Conservation (phyloP, 129 eudicot species). For the Flaveria brownii region DNA sequence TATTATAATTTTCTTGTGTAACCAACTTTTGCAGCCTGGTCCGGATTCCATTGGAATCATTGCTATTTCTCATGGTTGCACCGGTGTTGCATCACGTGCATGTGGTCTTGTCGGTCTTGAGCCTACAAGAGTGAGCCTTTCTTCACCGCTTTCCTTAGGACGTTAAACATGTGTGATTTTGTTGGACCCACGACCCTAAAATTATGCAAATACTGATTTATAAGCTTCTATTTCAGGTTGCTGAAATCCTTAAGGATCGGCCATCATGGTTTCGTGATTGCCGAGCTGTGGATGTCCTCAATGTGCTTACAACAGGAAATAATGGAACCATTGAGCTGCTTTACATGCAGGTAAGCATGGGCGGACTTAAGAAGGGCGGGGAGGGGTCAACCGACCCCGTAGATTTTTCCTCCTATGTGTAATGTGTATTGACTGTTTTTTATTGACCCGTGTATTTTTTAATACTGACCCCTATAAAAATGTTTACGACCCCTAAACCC, state of each 20-base stretch:
- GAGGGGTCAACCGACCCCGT: too few relatives aligned
- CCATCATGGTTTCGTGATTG: constrained; percentile 93
- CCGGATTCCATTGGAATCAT: constrained; percentile 99
- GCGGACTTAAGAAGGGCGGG: too few relatives aligned
- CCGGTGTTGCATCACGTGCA: constrained; percentile 97
- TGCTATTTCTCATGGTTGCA: constrained; percentile 98
- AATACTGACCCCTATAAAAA: too few relatives aligned
- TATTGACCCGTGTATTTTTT: too few relatives aligned
- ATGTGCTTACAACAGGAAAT: constrained; percentile 73
- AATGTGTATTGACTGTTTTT: too few relatives aligned
- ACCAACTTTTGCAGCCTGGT: constrained; percentile 75
- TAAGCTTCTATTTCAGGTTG: constrained; percentile 52
- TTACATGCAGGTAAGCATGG: constrained; percentile 81
- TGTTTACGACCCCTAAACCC: too few relatives aligned
- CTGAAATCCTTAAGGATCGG: constrained; percentile 92
- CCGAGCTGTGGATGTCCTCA: constrained; percentile 83
- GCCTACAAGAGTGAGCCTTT: constrained; percentile 73
- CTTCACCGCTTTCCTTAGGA: not conserved
- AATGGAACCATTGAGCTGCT: constrained; percentile 93
- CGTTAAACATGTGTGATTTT: constrained; percentile 14
- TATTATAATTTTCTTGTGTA: constrained; percentile 22
- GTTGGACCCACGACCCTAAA: not conserved
- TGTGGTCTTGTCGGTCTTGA: constrained; percentile 94
- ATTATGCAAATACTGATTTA: not conserved
- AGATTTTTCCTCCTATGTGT: too few relatives aligned